Percentiles rank a stretch among this genome's conserved stretches.
phyloP scores from a whole-genome alignment of 129 eudicot genomes.

The Helichrysum umbraculigerum region DNA sequence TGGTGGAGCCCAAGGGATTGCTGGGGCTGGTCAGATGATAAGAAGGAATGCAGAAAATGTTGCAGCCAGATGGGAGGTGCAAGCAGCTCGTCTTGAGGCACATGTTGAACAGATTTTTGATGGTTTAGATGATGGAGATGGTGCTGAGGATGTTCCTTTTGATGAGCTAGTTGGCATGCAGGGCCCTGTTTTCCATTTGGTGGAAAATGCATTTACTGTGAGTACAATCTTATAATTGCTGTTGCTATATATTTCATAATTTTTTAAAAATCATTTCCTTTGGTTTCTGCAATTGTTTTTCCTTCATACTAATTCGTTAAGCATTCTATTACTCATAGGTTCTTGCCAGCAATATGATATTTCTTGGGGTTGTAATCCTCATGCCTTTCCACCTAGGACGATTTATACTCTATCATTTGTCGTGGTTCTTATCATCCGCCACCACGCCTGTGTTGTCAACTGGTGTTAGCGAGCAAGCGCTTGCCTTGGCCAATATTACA shows the following conservation, averaged over 20 bases:
- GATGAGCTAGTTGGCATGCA: constrained; percentile 98
- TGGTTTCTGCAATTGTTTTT: constrained; percentile 4
- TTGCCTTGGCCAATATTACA: constrained; percentile 79
- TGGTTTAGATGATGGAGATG: constrained; percentile 97
- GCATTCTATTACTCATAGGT: constrained; percentile 50
- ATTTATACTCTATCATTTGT: constrained; percentile 57
- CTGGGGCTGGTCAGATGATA: constrained; percentile 88
- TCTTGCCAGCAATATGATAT: constrained; percentile 96
- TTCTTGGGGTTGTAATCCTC: constrained; percentile 85
- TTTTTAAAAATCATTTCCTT: neutral
- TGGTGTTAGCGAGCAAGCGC: constrained; percentile 60
- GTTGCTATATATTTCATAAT: neutral
- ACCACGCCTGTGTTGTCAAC: constrained; percentile 59
- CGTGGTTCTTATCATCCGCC: constrained; percentile 72
- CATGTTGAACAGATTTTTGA: constrained; percentile 97
- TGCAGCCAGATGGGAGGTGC: constrained; percentile 96
- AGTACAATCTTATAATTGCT: constrained; percentile 30
- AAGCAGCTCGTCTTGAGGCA: constrained; percentile 96
- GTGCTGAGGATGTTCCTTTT: constrained; percentile 97
- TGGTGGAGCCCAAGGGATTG: constrained; percentile 82
- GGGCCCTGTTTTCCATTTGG: constrained; percentile 95
- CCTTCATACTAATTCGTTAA: neutral
- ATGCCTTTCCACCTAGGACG: constrained; percentile 89
- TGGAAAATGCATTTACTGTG: constrained; percentile 96
- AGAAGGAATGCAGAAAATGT: constrained; percentile 93